Evolutionary conservation across 805 yeast species (phyloP), one percentile per base, ranked within the genome.

Genomic region (Saccharomycopsis fermentans): DNA sequence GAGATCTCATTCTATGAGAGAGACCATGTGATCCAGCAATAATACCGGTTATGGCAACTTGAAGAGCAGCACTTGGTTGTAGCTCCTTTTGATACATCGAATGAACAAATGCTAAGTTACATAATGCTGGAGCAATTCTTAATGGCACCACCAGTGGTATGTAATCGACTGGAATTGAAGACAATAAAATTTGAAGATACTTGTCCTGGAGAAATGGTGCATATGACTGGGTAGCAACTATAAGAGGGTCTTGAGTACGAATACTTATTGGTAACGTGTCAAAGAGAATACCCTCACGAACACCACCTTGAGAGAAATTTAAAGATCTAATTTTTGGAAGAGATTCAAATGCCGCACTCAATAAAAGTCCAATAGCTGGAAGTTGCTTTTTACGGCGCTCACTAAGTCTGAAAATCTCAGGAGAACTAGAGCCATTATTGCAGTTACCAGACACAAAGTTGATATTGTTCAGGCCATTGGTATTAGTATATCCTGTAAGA

Each of bases 21-120:
- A 86, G 69, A 6, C 92, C 94, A 68, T 85, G 89, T 3, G 86
- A 78, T 0, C 90, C 90, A 0, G 91, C 84, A 56, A 86, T 80
- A 19, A 84, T 79, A 21, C 94, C 94, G 0, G 88, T 79, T 0
- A 86, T 81, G 6, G 89, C 90, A 26, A 86, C 81, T 62, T 81
- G 84, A 47, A 86, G 72, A 0, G 90, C 87, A 1, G 89, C 86
- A 4, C 85, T 79, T 6, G 91, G 84, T 69, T 85, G 92, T 55
- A 85, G 70, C 66, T 86, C 92, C 66, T 85, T 83, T 34, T 90
- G 87, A 66, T 84, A 86, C 6, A 90, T 82, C 35, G 87, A 82
- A 67, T 86, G 91, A 12, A 83, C 86, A 70, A 86, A 87, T 1
- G 90, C 86, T 55, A 86, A 72, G 65, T 87, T 86, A 65, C 88